These are phyloP conservation scores for Climacium dendroides DNA, from an alignment of 225 moss, liverwort and hornwort genomes.

Conservation along the genomic window DNA sequence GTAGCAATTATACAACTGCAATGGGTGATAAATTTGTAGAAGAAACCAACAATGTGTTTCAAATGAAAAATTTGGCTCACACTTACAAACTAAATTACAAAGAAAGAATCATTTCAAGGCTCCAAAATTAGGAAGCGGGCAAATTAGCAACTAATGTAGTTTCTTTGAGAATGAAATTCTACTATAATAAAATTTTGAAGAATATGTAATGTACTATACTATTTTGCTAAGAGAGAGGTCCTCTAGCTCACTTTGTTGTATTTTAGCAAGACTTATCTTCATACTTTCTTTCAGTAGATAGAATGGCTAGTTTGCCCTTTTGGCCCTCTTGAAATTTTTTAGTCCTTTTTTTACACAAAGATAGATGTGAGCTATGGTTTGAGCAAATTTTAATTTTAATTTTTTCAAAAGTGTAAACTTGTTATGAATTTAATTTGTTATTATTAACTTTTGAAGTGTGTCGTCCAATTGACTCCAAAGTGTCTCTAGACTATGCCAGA, in stretches of 20 bases:
- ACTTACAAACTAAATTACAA: too few relatives aligned
- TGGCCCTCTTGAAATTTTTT: not conserved
- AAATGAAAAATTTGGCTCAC: not conserved
- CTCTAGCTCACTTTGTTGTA: too few relatives aligned
- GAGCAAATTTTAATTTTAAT: too few relatives aligned
- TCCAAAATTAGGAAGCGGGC: not conserved
- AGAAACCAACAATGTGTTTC: not conserved
- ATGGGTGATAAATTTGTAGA: not conserved
- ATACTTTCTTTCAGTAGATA: not conserved
- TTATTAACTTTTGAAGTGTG: not conserved
- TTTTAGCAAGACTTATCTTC: not conserved
- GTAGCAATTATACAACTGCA: not conserved
- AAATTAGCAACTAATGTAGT: not conserved
- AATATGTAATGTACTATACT: too few relatives aligned
- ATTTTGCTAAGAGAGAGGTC: not conserved
- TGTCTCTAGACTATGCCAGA: accelerated
- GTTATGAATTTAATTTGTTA: not conserved
- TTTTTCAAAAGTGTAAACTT: not conserved
- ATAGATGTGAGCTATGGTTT: not conserved
- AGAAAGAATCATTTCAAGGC: not conserved
- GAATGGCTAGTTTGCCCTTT: not conserved
- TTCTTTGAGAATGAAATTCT: not conserved
- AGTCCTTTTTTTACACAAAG: not conserved
- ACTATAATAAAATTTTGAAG: not conserved
- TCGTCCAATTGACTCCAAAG: accelerated